These are phyloP conservation scores for Trypanosoma platydactyli DNA, from an alignment of 208 protist species.

Conservation along the genomic window DNA sequence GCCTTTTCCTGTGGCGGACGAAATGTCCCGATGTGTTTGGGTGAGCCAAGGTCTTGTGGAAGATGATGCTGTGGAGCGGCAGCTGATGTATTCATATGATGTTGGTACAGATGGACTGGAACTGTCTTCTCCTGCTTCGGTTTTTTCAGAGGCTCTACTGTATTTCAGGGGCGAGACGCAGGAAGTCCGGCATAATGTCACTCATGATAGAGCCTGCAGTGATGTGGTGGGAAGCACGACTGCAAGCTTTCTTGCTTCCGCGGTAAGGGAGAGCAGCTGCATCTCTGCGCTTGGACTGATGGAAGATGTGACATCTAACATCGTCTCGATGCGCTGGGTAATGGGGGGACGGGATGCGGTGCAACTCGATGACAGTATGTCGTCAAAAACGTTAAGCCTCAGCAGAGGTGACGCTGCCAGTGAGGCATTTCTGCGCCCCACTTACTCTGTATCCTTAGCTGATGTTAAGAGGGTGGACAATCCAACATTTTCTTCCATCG, in stretches of 20 bases:
- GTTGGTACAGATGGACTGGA: not conserved
- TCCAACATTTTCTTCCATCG: not conserved
- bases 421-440: too few relatives aligned
- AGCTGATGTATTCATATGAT: not conserved
- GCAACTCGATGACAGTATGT: not conserved
- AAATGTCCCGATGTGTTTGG: not conserved
- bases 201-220: not conserved
- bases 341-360: not conserved
- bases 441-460: not conserved
- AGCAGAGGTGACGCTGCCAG: not conserved
- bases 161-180: not conserved
- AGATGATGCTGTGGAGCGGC: not conserved
- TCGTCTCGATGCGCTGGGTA: slow-evolving; percentile 1
- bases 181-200: too few relatives aligned
- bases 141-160: not conserved
- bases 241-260: too few relatives aligned
- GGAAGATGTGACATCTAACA: not conserved
- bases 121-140: not conserved
- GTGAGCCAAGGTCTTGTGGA: not conserved
- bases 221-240: too few relatives aligned
- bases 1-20: not conserved
- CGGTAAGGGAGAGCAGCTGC: not conserved
- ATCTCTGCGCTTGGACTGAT: not conserved
- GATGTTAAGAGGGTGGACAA: not conserved
- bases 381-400: not conserved